Evolutionary conservation across 345 rosid species (phyloP).

Genomic region (Pseudoturritis turrita): DNA sequence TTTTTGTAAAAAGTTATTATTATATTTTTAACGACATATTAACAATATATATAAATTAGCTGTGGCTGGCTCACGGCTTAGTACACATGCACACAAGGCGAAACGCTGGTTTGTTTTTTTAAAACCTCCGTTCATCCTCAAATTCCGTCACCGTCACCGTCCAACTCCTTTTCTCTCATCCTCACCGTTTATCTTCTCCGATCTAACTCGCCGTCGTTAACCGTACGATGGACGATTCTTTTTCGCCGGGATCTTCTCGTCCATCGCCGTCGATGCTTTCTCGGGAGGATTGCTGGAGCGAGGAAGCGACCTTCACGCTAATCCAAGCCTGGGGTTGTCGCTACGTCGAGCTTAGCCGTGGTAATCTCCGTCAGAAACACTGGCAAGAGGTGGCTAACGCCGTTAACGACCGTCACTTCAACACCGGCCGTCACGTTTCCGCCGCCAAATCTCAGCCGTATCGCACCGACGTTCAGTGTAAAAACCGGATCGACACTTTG

Average conservation of each 20-base stretch:
- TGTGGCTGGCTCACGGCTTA: too few relatives aligned
- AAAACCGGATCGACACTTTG: slow-evolving; percentile 95
- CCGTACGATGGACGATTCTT: slow-evolving; percentile 31
- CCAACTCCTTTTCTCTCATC: slow-evolving; percentile 15
- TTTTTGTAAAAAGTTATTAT: too few relatives aligned
- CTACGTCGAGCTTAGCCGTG: slow-evolving; percentile 81
- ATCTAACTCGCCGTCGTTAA: slow-evolving; percentile 11
- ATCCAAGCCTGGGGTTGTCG: slow-evolving; percentile 94
- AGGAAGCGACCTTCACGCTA: slow-evolving; percentile 92
- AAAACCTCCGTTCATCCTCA: slow-evolving; percentile 12
- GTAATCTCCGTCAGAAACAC: slow-evolving; percentile 95
- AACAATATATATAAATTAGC: too few relatives aligned
- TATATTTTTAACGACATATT: too few relatives aligned
- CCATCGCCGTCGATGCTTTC: slow-evolving; percentile 46
- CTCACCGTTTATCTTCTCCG: slow-evolving; percentile 23
- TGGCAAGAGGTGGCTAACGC: slow-evolving; percentile 98
- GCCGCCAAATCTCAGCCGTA: slow-evolving; percentile 64
- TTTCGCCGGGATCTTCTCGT: slow-evolving; percentile 41
- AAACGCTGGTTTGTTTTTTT: background rate
- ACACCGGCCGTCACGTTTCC: slow-evolving; percentile 34
- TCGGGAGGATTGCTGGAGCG: slow-evolving; percentile 99
- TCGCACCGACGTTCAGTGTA: slow-evolving; percentile 97
- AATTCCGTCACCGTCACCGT: slow-evolving; percentile 28
- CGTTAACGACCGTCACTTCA: slow-evolving; percentile 85
- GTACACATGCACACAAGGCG: background rate